A percentile compares a stretch with the other conserved stretches of the same genome.
phyloP scores from a whole-genome alignment of 495 filamentous ascomycete species.

The Lentithecium fluviatile region DNA sequence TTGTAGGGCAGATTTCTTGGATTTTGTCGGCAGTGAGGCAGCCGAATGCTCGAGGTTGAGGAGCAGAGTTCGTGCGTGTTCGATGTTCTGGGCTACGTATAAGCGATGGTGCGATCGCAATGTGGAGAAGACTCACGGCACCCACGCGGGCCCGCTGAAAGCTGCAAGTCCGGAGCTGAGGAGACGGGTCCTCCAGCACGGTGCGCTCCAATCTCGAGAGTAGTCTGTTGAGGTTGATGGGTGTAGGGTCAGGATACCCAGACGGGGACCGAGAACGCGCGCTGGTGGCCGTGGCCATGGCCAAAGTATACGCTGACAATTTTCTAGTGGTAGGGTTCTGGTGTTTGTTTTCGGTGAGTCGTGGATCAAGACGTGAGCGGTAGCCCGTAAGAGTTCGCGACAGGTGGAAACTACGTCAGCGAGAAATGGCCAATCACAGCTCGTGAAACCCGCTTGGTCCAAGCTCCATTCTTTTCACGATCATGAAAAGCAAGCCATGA shows the following conservation, averaged over 20 bases:
- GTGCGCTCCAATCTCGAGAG: constrained; percentile 70
- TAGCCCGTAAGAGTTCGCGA: background rate
- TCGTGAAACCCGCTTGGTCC: background rate
- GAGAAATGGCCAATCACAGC: background rate
- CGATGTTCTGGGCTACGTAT: constrained; percentile 61
- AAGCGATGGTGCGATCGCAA: background rate
- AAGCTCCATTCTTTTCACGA: background rate
- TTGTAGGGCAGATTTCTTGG: constrained; percentile 66
- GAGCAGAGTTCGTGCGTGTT: constrained; percentile 74
- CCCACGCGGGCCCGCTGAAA: constrained; percentile 68
- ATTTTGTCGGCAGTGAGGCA: constrained; percentile 57
- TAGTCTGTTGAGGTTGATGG: constrained; percentile 68
- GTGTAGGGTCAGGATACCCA: constrained; percentile 33
- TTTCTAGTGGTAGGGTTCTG: too few relatives aligned
- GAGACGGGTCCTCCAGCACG: constrained; percentile 64
- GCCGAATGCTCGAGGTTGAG: constrained; percentile 66
- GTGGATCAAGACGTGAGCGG: too few relatives aligned
- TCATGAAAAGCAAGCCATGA: too few relatives aligned
- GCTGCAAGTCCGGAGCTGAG: constrained; percentile 61
- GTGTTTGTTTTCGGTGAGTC: too few relatives aligned
- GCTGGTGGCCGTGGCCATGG: constrained; percentile 4
- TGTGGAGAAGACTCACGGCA: constrained; percentile 50
- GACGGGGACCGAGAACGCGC: background rate
- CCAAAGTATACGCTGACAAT: background rate
- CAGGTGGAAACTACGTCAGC: background rate